A percentile compares a stretch with the other conserved stretches of the same genome.
Conservation (phyloP, 2,329 filamentous ascomycete genomes). For the Alternaria tenuissima region DNA sequence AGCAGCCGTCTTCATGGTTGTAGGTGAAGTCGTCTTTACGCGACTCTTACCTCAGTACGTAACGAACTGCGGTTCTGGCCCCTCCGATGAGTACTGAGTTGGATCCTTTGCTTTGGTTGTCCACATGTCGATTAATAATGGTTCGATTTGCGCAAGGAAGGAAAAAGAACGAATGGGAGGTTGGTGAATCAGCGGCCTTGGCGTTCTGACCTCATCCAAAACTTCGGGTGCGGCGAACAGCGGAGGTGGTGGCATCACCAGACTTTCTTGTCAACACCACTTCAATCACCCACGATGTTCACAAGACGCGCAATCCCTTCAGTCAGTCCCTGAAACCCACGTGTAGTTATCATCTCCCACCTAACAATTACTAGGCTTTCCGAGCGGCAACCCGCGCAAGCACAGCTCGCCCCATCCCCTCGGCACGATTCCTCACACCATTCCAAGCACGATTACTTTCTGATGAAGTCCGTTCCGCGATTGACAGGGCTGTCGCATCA, state of each 20-base stretch:
- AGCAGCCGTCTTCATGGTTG: neutral
- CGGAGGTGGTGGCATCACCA: constrained; percentile 30
- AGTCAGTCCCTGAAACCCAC: constrained; percentile 25
- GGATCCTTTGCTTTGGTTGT: too few relatives aligned
- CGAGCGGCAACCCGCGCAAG: constrained; percentile 45
- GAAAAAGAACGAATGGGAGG: constrained; percentile 7
- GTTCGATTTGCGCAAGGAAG: neutral
- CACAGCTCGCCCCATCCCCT: constrained; percentile 39
- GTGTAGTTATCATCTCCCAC: neutral
- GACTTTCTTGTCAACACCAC: constrained; percentile 22
- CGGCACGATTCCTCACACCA: constrained; percentile 56
- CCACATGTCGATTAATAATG: neutral
- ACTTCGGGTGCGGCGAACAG: constrained; percentile 33
- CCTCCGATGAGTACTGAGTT: too few relatives aligned
- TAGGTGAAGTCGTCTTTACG: too few relatives aligned
- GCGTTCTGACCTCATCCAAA: constrained; percentile 43
- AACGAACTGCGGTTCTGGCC: too few relatives aligned
- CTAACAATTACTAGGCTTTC: constrained; percentile 43
- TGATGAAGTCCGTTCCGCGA: constrained; percentile 78
- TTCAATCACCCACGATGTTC: constrained; percentile 43
- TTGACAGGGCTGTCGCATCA: constrained; percentile 87
- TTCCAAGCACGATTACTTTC: constrained; percentile 75
- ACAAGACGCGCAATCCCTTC: constrained; percentile 49
- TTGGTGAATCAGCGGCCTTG: constrained; percentile 30
- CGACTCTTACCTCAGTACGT: too few relatives aligned